Conservation (phyloP, 345 rosid genomes). For the Isatis tinctoria region DNA sequence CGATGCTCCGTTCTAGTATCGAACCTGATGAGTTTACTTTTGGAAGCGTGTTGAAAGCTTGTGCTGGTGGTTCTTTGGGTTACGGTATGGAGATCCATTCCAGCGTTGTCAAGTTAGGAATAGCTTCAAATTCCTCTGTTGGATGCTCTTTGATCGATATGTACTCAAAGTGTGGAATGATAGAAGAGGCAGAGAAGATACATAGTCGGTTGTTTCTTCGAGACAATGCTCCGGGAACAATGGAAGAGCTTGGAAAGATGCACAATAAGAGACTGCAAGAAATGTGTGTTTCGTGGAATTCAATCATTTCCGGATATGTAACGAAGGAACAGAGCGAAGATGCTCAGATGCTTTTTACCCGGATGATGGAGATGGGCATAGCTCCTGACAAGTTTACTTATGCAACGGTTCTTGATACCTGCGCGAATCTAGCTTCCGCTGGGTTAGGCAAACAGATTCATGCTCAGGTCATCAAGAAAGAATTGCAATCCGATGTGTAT, state of each 20-base stretch:
- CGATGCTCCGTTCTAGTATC: conserved; percentile 56
- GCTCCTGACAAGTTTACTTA: conserved; percentile 82
- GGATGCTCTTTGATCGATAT: conserved; percentile 83
- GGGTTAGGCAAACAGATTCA: conserved; percentile 91
- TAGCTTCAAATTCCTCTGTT: conserved; percentile 52
- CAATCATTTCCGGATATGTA: conserved; percentile 79
- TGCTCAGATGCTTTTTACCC: conserved; percentile 62
- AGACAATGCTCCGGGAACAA: conserved; percentile 46
- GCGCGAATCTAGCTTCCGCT: conserved; percentile 75
- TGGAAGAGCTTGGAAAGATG: conserved; percentile 58
- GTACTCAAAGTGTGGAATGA: conserved; percentile 82
- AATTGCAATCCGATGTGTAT: conserved; percentile 66
- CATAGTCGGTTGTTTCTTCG: conserved; percentile 59
- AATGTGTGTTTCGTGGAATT: conserved; percentile 50
- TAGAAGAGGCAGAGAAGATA: conserved; percentile 69
- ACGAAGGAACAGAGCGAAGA: conserved; percentile 66
- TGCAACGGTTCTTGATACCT: conserved; percentile 77
- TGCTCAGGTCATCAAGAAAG: conserved; percentile 68
- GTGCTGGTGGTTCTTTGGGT: conserved; percentile 52
- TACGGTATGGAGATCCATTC: conserved; percentile 72
- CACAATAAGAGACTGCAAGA: conserved; percentile 52
- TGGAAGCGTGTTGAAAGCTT: conserved; percentile 88
- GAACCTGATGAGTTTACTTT: conserved; percentile 92
- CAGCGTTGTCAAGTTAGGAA: conserved; percentile 69
- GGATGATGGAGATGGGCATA: conserved; percentile 61